phyloP scores from a whole-genome alignment of 768 basidiomycete species.

The Albatrellus ellisii region DNA sequence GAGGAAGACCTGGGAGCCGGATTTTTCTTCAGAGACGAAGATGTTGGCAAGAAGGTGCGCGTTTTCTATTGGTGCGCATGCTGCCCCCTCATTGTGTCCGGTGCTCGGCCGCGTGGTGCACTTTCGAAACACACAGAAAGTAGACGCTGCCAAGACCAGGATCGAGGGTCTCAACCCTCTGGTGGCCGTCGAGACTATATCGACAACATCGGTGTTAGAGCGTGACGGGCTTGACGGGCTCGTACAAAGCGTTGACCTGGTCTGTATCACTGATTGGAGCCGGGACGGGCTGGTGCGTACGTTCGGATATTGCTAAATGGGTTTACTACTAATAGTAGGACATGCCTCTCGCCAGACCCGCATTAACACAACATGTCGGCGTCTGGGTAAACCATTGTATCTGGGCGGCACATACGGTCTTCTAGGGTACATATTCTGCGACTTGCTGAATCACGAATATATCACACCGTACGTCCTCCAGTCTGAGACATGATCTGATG shows the following conservation, averaged over 20 bases:
- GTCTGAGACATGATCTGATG: constrained; percentile 2
- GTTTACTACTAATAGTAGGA: no score
- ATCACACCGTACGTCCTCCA: constrained; percentile 56
- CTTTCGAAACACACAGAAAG: constrained; percentile 45
- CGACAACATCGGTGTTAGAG: constrained; percentile 34
- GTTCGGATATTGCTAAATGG: no score
- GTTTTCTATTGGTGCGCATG: not conserved
- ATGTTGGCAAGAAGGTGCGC: constrained; percentile 77
- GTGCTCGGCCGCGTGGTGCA: constrained; percentile 19
- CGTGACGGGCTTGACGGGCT: constrained; percentile 42
- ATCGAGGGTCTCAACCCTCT: constrained; percentile 90
- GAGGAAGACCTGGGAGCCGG: constrained; percentile 86
- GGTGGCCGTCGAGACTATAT: constrained; percentile 62
- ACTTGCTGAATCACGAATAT: constrained; percentile 79
- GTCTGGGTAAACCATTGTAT: constrained; percentile 68
- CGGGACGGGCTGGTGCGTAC: constrained; percentile 57
- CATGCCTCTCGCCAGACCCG: constrained; percentile 54
- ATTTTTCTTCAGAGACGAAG: constrained; percentile 89
- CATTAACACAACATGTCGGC: constrained; percentile 72
- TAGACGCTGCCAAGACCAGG: constrained; percentile 71
- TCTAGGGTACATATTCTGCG: constrained; percentile 89
- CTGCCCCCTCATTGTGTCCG: not conserved
- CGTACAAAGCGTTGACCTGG: constrained; percentile 61
- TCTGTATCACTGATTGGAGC: constrained; percentile 77
- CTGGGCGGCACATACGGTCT: constrained; percentile 88